Conservation (phyloP, 768 basidiomycete genomes). For the Phylloporus scabripes region DNA sequence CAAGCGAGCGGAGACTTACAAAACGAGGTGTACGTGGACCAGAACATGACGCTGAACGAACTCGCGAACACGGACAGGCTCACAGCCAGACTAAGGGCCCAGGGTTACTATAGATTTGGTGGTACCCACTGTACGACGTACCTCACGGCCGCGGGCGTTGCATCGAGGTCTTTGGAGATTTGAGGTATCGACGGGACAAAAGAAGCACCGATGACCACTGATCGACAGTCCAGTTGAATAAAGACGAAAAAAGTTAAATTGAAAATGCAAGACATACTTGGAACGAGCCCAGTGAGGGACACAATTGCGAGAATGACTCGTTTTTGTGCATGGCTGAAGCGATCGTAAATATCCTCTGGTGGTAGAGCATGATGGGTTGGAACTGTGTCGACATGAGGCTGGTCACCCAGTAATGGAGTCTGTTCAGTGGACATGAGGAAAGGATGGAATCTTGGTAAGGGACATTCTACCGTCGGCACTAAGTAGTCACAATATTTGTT, state of each 20-base stretch:
- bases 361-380: neutral
- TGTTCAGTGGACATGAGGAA: slow-evolving; percentile 23
- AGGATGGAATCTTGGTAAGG: neutral
- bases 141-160: slow-evolving; percentile 56
- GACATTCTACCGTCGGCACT: neutral
- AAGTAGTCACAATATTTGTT: neutral
- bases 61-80: slow-evolving; percentile 45
- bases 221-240: neutral
- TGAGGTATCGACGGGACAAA: slow-evolving; percentile 75
- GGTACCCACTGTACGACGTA: slow-evolving; percentile 15
- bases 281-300: slow-evolving; percentile 57
- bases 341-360: slow-evolving; percentile 43
- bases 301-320: slow-evolving; percentile 51
- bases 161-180: slow-evolving; percentile 58
- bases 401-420: slow-evolving; percentile 19
- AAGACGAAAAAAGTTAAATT: neutral
- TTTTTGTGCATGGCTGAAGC: slow-evolving; percentile 53
- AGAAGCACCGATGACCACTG: slow-evolving; percentile 64
- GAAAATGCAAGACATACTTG: slow-evolving; percentile 38
- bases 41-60: slow-evolving; percentile 44
- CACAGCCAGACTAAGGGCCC: slow-evolving; percentile 38
- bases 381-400: neutral
- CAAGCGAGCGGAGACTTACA: slow-evolving; percentile 33
- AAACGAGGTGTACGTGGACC: slow-evolving; percentile 48
- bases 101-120: neutral